phyloP scores from a whole-genome alignment of 306 rosid species.

The Carpinus viminea region DNA sequence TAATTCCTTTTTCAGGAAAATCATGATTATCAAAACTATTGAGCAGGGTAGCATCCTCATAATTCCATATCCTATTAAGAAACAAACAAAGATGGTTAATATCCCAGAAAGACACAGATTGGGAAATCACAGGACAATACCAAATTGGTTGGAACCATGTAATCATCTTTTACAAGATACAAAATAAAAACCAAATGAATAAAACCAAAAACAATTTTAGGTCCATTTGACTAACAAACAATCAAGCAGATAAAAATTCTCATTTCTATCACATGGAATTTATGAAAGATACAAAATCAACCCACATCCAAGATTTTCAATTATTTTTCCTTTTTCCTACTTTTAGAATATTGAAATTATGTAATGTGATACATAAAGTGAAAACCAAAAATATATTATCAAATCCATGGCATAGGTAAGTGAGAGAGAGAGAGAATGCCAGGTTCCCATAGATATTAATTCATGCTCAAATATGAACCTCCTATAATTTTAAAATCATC shows the following conservation, averaged over 20 bases:
- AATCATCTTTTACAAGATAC: neutral
- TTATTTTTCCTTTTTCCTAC: neutral
- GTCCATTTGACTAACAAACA: neutral
- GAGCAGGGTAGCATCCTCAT: slow-evolving; percentile 73
- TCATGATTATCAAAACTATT: slow-evolving; percentile 92
- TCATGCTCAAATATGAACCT: neutral
- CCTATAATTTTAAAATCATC: neutral
- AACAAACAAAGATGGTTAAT: slow-evolving; percentile 28
- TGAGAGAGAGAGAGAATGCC: neutral
- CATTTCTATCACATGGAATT: neutral
- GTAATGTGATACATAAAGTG: neutral
- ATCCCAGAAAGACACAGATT: slow-evolving; percentile 9
- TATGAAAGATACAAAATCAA: neutral
- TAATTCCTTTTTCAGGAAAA: slow-evolving; percentile 88
- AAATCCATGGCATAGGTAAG: neutral
- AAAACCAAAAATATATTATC: neutral
- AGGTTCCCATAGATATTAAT: neutral
- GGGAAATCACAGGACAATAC: neutral
- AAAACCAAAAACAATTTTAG: neutral
- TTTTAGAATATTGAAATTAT: neutral
- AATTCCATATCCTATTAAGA: slow-evolving; percentile 76
- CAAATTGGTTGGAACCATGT: slow-evolving; percentile 10
- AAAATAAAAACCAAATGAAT: neutral
- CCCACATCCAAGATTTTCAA: neutral
- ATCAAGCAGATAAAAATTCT: neutral